Base-by-base conservation (phyloP, 495 filamentous ascomycete genomes). In the Talaromyces adpressus region DNA sequence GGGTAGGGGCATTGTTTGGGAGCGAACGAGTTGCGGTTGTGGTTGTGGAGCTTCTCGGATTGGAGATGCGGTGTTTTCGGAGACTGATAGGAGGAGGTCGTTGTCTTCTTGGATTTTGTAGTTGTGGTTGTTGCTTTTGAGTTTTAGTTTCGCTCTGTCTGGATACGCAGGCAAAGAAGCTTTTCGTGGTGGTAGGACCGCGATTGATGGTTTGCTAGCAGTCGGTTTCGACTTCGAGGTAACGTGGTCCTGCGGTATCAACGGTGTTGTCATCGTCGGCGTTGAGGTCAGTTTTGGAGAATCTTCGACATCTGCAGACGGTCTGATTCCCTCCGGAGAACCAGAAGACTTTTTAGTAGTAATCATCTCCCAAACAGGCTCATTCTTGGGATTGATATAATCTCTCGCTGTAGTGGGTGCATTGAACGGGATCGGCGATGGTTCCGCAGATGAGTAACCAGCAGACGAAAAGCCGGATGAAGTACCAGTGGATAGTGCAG, bases 311-410 rank as follows among this genome's bases (percentile, higher is more conserved):
- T 16, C 22, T 16, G 14, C 36, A 41, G 36, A 41, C 2, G 22
- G 32, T 14, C 16, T 22, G 8, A 29, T n/a, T 9, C 25, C 32
- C 14, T 27, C 23, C 2, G 60, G 39, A 8, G 60, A 62, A 7
- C 39, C 51, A 27, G 59, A 57, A 2, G 58, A 18, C 11, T 59
- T 9, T 53, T 65, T 68, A 22, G 51, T 68, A 30, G 64, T 68
- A 39, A 69, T 53, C n/a, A 69, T 69, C 34, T 73, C 71, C 69
- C 69, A 71, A 29, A 61, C 59, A 1, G 71, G 71, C 39, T 71
- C 68, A 22, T 22, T 49, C 45, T 49, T 49, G 12, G 47, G 59
- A 23, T 61, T 56, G 9, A 60, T 57, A 34, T 39, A 68, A 62
- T 16, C 66, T 60, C 45, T 64, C 64, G 29, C 29, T 30, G 34